Evolutionary conservation across 1,284 basidiomycete genomes (phyloP).

Genomic region (Rhodotorula sp.): DNA sequence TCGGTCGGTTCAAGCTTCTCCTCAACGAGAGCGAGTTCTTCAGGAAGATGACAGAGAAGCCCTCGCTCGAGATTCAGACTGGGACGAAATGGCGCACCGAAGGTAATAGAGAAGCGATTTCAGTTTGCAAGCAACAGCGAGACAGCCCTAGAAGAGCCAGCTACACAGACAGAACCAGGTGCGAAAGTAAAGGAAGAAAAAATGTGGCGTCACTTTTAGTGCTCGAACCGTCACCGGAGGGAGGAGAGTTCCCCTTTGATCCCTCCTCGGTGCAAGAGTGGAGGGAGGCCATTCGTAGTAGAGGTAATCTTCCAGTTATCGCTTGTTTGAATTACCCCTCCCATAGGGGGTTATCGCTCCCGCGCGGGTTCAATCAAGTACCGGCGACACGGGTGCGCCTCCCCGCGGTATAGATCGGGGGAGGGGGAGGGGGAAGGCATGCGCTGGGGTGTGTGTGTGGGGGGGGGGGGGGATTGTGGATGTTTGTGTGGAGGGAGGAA

Average conservation of each 20-base stretch:
- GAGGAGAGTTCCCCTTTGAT: background rate
- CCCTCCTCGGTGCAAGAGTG: conserved; percentile 27
- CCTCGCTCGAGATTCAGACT: too few relatives aligned
- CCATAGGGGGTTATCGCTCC: conserved; percentile 1
- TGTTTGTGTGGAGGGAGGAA: background rate
- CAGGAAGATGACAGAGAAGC: too few relatives aligned
- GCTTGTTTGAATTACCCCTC: conserved; percentile 19
- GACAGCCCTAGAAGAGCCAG: too few relatives aligned
- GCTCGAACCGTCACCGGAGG: conserved; percentile 28
- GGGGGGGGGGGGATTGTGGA: background rate
- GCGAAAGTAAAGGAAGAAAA: too few relatives aligned
- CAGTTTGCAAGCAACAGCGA: too few relatives aligned
- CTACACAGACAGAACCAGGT: too few relatives aligned
- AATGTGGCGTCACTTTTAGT: conserved; percentile 33
- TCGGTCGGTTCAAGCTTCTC: too few relatives aligned
- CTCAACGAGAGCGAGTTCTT: too few relatives aligned
- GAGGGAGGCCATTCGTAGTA: conserved; percentile 21
- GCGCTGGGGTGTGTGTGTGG: conserved; percentile 5
- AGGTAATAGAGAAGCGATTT: too few relatives aligned
- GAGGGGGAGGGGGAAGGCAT: conserved; percentile 26
- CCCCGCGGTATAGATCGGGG: conserved; percentile 1
- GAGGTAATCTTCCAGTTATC: conserved; percentile 12
- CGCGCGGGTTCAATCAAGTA: conserved; percentile 13
- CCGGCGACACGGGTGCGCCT: conserved; percentile 2
- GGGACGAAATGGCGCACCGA: too few relatives aligned